Base-by-base conservation (phyloP, 768 basidiomycete species). In the Lactarius akahatsu region DNA sequence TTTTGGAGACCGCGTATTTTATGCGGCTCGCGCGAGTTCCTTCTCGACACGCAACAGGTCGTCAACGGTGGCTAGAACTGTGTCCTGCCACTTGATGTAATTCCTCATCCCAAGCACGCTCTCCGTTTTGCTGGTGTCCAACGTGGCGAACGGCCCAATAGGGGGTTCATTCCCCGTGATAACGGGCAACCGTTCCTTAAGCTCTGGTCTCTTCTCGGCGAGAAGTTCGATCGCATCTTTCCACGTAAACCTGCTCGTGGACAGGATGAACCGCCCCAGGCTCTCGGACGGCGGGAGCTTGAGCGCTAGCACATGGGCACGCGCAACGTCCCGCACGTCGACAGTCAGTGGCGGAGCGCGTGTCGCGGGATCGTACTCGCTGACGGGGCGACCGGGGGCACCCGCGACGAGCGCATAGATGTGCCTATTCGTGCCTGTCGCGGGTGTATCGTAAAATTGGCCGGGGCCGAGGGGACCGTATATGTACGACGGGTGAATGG, bases 251-350 rank as follows among this genome's bases (percentile, higher is more conserved):
- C 59, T 63, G 36, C 67, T 72, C 15, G 72, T 71, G 13, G 69
- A 69, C 32, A 75, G 45, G 45, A 76, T 57, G 69, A 73, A 72
- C 28, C 76, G 71, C 36, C 58, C 63, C 18, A 59, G 54, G 16
- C 54, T 45, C 2, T 38, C 8, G 13, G 58, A 30, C 2, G 43
- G 11, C 6, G 59, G 67, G 0, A 47, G 30, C 18, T 57, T 54
- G 32, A 77, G 70, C 30, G 76, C 74, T 30, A 64, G 60, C 11
- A 77, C 70, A 56, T 76, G 75, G 1, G 75, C 77, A 3, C 64
- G 69, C 13, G 77, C 76, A n/a, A 75, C 77, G 50, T 77, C 77
- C 4, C 72, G 69, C 1, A 78, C 74, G 65, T 78, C 74, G 57
- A 73, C 69, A 55, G 54, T 74, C 55, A 67, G 52, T 5, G 76